phyloP scores from a whole-genome alignment of 805 yeast species.

The Wickerhamiella musiphila region DNA sequence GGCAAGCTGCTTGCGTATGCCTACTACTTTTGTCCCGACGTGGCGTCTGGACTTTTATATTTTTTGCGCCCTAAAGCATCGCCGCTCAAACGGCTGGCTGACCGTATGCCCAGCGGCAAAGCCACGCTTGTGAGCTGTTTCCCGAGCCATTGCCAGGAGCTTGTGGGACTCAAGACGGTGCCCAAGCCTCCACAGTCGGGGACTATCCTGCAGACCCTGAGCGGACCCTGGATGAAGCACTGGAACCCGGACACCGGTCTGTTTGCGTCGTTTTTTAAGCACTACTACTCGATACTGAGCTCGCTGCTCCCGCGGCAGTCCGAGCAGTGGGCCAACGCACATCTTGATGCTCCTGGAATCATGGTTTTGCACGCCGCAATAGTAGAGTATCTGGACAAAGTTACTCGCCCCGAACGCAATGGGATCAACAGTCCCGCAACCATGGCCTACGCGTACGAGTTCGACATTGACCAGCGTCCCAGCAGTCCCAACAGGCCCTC shows the following conservation, averaged over 20 bases:
- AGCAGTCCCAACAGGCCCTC: conserved; percentile 1
- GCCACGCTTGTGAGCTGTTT: conserved; percentile 7
- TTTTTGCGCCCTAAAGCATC: conserved; percentile 16
- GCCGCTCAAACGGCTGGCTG: conserved; percentile 15
- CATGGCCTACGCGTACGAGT: background rate
- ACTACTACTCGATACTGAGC: conserved; percentile 22
- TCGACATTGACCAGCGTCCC: background rate
- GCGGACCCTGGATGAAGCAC: conserved; percentile 23
- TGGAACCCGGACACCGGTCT: conserved; percentile 23
- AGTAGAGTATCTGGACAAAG: conserved; percentile 13
- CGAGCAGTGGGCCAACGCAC: conserved; percentile 7
- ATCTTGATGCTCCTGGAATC: conserved; percentile 20
- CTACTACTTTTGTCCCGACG: conserved; percentile 36
- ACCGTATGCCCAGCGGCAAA: conserved; percentile 4
- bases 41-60: conserved; percentile 30
- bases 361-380: conserved; percentile 16
- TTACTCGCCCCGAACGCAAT: background rate
- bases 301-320: conserved; percentile 12
- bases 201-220: conserved; percentile 11
- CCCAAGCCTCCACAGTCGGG: conserved; percentile 3
- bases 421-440: background rate
- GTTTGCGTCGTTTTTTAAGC: conserved; percentile 27
- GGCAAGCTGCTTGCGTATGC: conserved; percentile 57
- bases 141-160: conserved; percentile 16
- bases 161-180: conserved; percentile 13